Percentiles rank a stretch among this genome's conserved stretches.
Conservation (phyloP, 2,329 filamentous ascomycete species). For the Calonectria montana region DNA sequence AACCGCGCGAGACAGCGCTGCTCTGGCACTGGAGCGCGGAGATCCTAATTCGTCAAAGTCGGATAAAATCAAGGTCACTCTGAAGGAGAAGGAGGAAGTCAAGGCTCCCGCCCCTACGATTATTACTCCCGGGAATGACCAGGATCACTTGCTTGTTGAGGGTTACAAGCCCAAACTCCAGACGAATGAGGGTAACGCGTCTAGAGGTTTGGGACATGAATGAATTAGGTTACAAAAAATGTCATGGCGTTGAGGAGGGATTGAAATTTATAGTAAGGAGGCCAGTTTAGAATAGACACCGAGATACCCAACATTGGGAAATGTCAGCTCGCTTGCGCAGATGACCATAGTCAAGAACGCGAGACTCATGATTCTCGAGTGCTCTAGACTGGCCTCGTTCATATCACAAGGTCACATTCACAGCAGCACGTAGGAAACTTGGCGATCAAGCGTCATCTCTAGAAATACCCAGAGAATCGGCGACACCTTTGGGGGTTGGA, state of each 20-base stretch:
- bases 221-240: conserved; percentile 1
- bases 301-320: conserved; percentile 28
- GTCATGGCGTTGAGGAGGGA: conserved; percentile 25
- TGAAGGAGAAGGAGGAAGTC: conserved; percentile 63
- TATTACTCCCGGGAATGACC: conserved; percentile 46
- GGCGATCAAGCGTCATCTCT: conserved; percentile 94
- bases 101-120: conserved; percentile 32
- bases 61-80: conserved; percentile 58
- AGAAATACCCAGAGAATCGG: conserved; percentile 73
- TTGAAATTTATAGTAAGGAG: background rate
- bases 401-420: conserved; percentile 43
- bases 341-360: conserved; percentile 6
- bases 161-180: conserved; percentile 59
- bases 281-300: conserved; percentile 13
- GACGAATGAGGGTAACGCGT: conserved; percentile 23
- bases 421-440: conserved; percentile 57
- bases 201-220: background rate
- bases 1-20: conserved; percentile 51
- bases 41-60: conserved; percentile 36
- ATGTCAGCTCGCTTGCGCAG: background rate
- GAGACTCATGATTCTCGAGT: conserved; percentile 21
- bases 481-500: conserved; percentile 84
- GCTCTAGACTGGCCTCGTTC: conserved; percentile 32
- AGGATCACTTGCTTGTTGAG: conserved; percentile 60
- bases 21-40: conserved; percentile 64